Evolutionary conservation across 352 stramenopile species (phyloP).

Genomic region (Aphanomyces stellatus): DNA sequence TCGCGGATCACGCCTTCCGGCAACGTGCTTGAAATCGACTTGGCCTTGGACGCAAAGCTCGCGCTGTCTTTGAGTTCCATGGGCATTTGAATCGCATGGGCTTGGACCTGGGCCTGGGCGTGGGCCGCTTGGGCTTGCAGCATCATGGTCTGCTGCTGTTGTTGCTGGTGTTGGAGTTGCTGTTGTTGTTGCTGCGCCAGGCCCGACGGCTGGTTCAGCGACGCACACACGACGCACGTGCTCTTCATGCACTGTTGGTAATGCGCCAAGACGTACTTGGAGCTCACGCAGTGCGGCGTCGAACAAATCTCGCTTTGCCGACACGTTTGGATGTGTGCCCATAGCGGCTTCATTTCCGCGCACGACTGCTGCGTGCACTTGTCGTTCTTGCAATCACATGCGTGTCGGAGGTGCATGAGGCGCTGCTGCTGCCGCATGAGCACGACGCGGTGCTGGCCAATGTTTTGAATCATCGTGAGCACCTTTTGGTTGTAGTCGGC

Average conservation of each 20-base stretch:
- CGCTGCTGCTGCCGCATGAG: constrained; percentile 69
- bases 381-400: constrained; percentile 14
- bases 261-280: constrained; percentile 19
- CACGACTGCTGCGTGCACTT: constrained; percentile 8
- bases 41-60: constrained; percentile 3
- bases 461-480: constrained; percentile 19
- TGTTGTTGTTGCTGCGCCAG: neutral
- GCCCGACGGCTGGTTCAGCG: neutral
- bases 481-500: constrained; percentile 21
- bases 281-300: constrained; percentile 17
- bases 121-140: neutral
- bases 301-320: constrained; percentile 4
- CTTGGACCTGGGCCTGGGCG: neutral
- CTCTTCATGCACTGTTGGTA: constrained; percentile 16
- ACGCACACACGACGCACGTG: constrained; percentile 16
- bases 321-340: constrained; percentile 15
- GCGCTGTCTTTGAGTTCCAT: neutral
- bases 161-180: constrained; percentile 6
- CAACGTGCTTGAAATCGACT: neutral
- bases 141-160: neutral
- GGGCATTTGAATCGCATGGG: neutral
- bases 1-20: constrained; percentile 11
- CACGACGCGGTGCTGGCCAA: constrained; percentile 33
- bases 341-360: constrained; percentile 15
- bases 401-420: constrained; percentile 15